Conservation (phyloP, 192 early-diverging fungal species). For the Funneliformis geosporum region DNA sequence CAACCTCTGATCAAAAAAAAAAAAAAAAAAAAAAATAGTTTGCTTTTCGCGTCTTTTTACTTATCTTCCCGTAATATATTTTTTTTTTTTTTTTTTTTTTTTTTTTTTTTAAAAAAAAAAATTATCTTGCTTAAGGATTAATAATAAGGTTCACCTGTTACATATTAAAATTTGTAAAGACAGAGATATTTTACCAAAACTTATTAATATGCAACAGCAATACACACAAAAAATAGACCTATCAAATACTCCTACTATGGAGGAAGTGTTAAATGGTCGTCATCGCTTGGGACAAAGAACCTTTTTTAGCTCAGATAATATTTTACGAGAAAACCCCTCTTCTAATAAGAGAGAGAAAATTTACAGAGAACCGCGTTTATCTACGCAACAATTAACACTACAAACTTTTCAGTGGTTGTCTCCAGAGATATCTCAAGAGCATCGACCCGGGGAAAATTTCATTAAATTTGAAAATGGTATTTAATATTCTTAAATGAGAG, state of each 20-base stretch:
- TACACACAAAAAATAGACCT: neutral
- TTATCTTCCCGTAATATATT: too few species aligned
- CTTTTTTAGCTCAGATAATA: neutral
- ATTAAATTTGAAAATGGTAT: neutral
- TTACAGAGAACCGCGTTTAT: neutral
- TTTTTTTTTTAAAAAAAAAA: neutral
- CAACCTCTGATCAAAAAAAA: neutral
- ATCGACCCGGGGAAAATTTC: neutral
- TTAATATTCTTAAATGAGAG: neutral
- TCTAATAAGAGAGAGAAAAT: neutral
- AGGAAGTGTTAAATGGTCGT: conserved; percentile 1
- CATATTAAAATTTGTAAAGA: too few species aligned
- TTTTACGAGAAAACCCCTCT: neutral
- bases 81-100: neutral
- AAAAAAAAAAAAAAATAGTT: neutral
- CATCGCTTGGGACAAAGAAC: neutral
- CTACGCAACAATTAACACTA: neutral
- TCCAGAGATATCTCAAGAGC: neutral
- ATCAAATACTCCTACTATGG: neutral
- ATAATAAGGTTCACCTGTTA: too few species aligned
- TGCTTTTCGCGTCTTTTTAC: neutral
- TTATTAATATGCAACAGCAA: neutral
- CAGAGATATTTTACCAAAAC: neutral
- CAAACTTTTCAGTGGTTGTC: neutral
- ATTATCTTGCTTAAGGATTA: too few species aligned